phyloP scores from a whole-genome alignment of 805 yeast species.

The Metschnikowia peoriensis region DNA sequence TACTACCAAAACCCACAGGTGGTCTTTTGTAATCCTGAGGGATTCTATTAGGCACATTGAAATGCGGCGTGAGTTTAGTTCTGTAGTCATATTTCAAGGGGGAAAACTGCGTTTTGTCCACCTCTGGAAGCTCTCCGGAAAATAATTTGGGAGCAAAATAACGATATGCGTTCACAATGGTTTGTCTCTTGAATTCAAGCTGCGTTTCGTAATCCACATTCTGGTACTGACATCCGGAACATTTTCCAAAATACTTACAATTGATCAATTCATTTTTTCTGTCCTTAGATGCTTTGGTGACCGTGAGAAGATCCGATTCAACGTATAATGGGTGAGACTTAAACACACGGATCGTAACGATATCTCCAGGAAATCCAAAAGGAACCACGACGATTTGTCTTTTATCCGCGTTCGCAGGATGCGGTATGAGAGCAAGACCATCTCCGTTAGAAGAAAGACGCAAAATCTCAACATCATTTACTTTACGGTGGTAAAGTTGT shows the following conservation, averaged over 20 bases:
- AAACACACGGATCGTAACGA: conserved; percentile 65
- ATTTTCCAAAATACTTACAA: conserved; percentile 85
- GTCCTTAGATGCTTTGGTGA: conserved; percentile 32
- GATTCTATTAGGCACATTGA: conserved; percentile 65
- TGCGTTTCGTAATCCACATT: conserved; percentile 71
- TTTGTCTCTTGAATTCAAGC: conserved; percentile 65
- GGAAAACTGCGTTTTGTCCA: conserved; percentile 66
- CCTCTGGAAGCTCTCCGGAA: conserved; percentile 50
- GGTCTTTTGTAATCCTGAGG: conserved; percentile 48
- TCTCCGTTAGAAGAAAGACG: conserved; percentile 79
- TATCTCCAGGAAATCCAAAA: conserved; percentile 85
- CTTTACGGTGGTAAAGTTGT: conserved; percentile 55
- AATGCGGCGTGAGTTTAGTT: conserved; percentile 95
- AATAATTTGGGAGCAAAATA: conserved; percentile 63
- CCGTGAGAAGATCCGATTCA: conserved; percentile 68
- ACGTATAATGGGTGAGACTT: conserved; percentile 74
- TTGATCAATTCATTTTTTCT: conserved; percentile 60
- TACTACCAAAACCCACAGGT: conserved; percentile 83
- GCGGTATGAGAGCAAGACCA: conserved; percentile 69
- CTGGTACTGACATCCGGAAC: conserved; percentile 96
- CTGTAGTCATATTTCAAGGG: conserved; percentile 78
- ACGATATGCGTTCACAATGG: conserved; percentile 78
- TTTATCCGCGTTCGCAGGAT: conserved; percentile 46
- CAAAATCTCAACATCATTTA: conserved; percentile 55
- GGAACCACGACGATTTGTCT: conserved; percentile 77